Evolutionary conservation across 805 yeast genomes (phyloP), one percentile per base, ranked within the genome.

Genomic region (Ogataea philodendri): DNA sequence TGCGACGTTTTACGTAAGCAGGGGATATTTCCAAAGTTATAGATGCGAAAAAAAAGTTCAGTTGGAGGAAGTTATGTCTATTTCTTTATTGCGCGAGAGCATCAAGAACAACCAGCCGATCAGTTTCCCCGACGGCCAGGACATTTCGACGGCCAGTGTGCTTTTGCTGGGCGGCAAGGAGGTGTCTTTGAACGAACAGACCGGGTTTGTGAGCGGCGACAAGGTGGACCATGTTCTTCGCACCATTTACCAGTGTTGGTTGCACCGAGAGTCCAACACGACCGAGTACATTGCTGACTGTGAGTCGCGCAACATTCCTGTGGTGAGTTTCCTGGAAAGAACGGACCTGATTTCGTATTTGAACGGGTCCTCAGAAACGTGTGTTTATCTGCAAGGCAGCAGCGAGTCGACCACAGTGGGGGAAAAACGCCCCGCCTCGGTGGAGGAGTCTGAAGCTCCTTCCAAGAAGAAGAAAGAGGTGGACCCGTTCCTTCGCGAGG

Each of bases 331-430:
- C 54, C 62, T 85, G 55, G 95, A 87, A 51, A 79, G 94, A 61
- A 80, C 87, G 7, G 96, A 90, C 55, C 70, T 90, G 42, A 70
- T 82, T 36, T 74, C 85, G 19, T 89, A 93, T 88, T 69, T 90
- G 33, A 73, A 72, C 41, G 96, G 96, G 3, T 69, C 76, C 14
- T 66, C 78, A 3, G 76, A 70, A 23, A 67, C 71, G 15, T 78
- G 85, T 44, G 73, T 76, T 35, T 80, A 72, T 54, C 61, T 81
- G 21, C 60, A 57, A 27, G 36, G 37, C 2, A 5, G 39, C 2
- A 31, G 18, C 3, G 33, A 13, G 9, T 33, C n/a, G 8, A 16
- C 15, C 8, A 9, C 41, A 13, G 20, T 15, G 4, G 33, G 27
- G 17, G 37, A 24, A 18, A 35, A 26, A 23, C 41, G 31, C 15